A percentile compares a stretch with the other conserved stretches of the same genome.
phyloP scores from a whole-genome alignment of 139 green algal genomes.

The Chlamydomonas sphaeroides region DNA sequence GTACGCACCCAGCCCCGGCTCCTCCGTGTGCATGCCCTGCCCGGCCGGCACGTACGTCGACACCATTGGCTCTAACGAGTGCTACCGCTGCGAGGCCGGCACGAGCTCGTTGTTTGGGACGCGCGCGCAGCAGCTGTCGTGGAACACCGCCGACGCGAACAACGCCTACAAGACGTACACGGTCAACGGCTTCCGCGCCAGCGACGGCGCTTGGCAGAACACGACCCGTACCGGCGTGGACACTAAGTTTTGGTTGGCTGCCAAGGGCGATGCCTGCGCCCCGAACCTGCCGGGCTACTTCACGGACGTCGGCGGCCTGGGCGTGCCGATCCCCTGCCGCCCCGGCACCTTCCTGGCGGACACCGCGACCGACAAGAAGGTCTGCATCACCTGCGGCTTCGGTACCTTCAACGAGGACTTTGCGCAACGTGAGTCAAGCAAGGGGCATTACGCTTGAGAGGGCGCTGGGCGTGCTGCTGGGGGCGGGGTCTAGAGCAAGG shows the following conservation, averaged over 20 bases:
- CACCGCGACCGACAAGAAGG: not conserved
- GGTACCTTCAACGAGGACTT: slow-evolving; percentile 34
- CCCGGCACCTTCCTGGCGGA: slow-evolving; percentile 13
- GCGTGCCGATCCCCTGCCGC: slow-evolving; percentile 13
- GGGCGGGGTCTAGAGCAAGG: too few relatives aligned
- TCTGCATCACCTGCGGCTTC: not conserved
- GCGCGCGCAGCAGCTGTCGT: slow-evolving; percentile 18
- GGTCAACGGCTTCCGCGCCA: not conserved
- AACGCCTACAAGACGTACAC: slow-evolving; percentile 5
- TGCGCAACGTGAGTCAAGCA: slow-evolving; percentile 4
- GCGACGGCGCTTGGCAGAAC: not conserved
- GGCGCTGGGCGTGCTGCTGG: too few relatives aligned
- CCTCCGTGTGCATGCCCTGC: slow-evolving; percentile 18
- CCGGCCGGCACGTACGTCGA: slow-evolving; percentile 10
- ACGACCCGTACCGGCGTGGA: not conserved
- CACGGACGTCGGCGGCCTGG: not conserved
- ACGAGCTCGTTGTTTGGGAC: slow-evolving; percentile 9
- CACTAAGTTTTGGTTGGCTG: slow-evolving; percentile 13
- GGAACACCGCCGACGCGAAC: not conserved
- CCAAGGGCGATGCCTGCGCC: not conserved
- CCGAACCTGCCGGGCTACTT: slow-evolving; percentile 26
- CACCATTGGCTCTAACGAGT: not conserved
- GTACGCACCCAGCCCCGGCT: not conserved
- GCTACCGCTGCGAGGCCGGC: slow-evolving; percentile 3
- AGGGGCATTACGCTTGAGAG: too few relatives aligned